phyloP scores from a whole-genome alignment of 2,329 filamentous ascomycete genomes.

The Fusarium penzigii region DNA sequence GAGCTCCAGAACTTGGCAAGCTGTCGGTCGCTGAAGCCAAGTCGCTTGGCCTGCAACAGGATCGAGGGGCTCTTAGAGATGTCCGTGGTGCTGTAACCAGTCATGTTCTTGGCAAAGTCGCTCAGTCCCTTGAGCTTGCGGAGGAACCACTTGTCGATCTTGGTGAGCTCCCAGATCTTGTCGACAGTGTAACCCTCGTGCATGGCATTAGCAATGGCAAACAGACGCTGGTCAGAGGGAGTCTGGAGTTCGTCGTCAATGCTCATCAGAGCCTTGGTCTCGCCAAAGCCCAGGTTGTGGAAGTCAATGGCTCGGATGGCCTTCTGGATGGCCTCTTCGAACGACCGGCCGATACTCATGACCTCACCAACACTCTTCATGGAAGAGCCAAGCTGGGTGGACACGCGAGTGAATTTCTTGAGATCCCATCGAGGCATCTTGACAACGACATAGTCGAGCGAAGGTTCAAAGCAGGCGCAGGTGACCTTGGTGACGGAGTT shows the following conservation, averaged over 20 bases:
- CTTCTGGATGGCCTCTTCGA: conserved; percentile 99
- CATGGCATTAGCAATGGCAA: conserved; percentile 97
- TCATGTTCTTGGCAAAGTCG: conserved; percentile 86
- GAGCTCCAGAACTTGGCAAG: conserved; percentile 83
- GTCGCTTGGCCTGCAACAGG: conserved; percentile 90
- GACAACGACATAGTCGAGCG: conserved; percentile 95
- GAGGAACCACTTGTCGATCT: conserved; percentile 99
- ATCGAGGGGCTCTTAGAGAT: conserved; percentile 89
- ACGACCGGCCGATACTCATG: conserved; percentile 98
- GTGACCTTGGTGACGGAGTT: conserved; percentile 99
- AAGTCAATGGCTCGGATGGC: conserved; percentile 97
- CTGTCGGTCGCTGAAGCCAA: conserved; percentile 96
- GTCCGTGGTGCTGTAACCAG: conserved; percentile 77
- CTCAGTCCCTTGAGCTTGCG: conserved; percentile 98
- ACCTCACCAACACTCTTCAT: conserved; percentile 99
- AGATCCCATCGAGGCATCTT: conserved; percentile 99
- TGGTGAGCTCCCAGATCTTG: conserved; percentile 86
- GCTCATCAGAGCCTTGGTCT: conserved; percentile 93
- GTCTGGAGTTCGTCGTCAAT: conserved; percentile 87
- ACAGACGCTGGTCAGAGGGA: conserved; percentile 94
- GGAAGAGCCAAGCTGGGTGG: conserved; percentile 92
- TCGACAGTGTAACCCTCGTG: conserved; percentile 96
- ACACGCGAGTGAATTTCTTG: conserved; percentile 98
- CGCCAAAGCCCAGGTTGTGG: conserved; percentile 88
- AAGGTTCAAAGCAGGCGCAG: conserved; percentile 97